Percentiles rank a stretch among this genome's conserved stretches.
Conservation (phyloP, 192 early-diverging fungal genomes). For the Dispira simplex region DNA sequence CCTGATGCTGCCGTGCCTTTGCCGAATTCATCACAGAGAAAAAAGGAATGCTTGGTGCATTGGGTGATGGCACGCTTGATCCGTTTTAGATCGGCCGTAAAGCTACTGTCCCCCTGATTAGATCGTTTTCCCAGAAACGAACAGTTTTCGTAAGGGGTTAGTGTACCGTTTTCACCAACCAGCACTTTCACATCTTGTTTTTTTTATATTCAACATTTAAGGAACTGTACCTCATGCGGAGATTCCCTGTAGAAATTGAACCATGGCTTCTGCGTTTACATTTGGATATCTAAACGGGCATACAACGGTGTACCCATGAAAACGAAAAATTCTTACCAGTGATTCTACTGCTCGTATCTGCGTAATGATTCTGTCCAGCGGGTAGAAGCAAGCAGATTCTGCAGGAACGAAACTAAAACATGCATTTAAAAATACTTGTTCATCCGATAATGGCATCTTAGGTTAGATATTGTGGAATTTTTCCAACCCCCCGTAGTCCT, state of each 20-base stretch:
- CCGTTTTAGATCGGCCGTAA: background rate
- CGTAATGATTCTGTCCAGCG: background rate
- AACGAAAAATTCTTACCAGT: background rate
- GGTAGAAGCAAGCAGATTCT: background rate
- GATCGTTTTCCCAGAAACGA: background rate
- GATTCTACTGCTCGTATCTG: background rate
- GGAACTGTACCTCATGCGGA: background rate
- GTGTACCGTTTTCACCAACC: background rate
- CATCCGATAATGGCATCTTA: background rate
- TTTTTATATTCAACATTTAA: background rate
- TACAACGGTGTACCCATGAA: background rate
- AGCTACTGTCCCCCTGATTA: background rate
- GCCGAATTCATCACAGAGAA: conserved; percentile 10
- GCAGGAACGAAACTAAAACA: background rate
- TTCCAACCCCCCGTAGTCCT: too few species aligned
- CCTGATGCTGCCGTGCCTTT: conserved; percentile 1
- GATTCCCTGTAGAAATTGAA: background rate
- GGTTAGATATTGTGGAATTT: background rate
- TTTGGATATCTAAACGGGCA: background rate
- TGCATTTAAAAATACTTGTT: background rate
- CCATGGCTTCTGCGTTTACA: background rate
- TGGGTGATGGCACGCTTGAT: background rate
- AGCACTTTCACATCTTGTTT: background rate
- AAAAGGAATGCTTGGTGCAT: conserved; percentile 1
- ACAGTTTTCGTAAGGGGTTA: background rate